Evolutionary conservation across 2,329 filamentous ascomycete genomes (phyloP), one percentile per base, ranked within the genome.

Genomic region (Penicillium thymicola): DNA sequence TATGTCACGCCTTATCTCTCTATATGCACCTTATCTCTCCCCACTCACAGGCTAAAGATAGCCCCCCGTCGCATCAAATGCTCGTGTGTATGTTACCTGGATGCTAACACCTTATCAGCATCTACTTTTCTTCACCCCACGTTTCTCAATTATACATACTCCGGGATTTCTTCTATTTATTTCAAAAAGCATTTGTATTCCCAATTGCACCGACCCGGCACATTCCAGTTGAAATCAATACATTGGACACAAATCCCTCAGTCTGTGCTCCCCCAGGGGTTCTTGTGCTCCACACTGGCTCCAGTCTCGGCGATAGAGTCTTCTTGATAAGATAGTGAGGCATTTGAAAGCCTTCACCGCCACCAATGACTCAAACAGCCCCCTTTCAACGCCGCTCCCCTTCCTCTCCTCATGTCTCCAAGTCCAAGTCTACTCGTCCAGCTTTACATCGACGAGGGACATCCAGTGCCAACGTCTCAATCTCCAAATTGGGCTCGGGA

Each of bases 291-390:
- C 68, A 70, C 68, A 53, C 60, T 65, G 58, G 62, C 58, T 65
- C 61, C 62, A 52, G 58, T 40, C 37, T 49, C 32, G 36, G 27
- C 27, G 28, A 55, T 34, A 51, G 36, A 34, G 9, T 40, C 37
- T 45, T 54, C 21, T 14, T 3, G 53, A 66, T 66, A 66, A 65
- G 61, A 64, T 59, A 63, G 55, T 57, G 54, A 64, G 64, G 58
- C 59, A 66, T 66, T 65, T 65, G 28, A 61, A 59, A 54, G 59
- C 60, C 61, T 67, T 69, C 72, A 74, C 72, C 72, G 72, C 72
- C 68, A 48, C 44, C 21, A 9, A 73, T 72, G 69, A 73, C 71
- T 71, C 71, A 73, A 68, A 56, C 52, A 50, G 23, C 58, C 36
- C 57, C 60, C 54, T 61, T 59, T 53, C 72, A 74, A 55, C 71